Conservation (phyloP, 148 eudicot genomes). For the Linanthus parryae region DNA sequence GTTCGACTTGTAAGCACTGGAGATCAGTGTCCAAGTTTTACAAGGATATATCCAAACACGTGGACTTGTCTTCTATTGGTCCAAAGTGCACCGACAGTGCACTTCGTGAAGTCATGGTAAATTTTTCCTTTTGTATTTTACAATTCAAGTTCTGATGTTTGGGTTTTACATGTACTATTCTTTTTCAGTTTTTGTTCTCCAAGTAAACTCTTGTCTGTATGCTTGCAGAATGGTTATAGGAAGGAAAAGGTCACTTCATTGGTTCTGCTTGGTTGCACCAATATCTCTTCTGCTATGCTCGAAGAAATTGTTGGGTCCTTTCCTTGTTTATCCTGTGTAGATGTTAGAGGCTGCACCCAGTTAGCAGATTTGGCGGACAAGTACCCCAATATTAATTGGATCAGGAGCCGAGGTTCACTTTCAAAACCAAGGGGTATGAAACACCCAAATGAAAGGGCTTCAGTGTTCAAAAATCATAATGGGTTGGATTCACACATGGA, state of each 20-base stretch:
- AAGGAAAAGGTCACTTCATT: conserved; percentile 63
- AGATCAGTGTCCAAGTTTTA: conserved; percentile 59
- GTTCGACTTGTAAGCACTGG: conserved; percentile 88
- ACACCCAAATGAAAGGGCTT: conserved; percentile 37
- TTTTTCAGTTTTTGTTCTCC: neutral
- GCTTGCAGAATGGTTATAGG: conserved; percentile 74
- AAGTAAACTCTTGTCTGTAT: neutral
- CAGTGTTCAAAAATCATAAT: conserved; percentile 27
- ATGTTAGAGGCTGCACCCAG: conserved; percentile 91
- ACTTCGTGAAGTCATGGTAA: conserved; percentile 56
- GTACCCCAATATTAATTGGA: conserved; percentile 74
- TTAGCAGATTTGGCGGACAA: conserved; percentile 58
- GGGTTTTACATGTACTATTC: neutral
- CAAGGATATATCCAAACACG: conserved; percentile 51
- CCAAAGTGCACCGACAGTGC: conserved; percentile 56
- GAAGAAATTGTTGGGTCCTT: conserved; percentile 69
- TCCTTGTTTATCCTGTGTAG: conserved; percentile 52
- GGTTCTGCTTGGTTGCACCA: conserved; percentile 72
- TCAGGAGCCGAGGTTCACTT: conserved; percentile 32
- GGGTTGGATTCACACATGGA: conserved; percentile 50
- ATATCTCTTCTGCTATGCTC: conserved; percentile 50
- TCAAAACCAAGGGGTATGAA: conserved; percentile 45
- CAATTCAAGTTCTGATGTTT: neutral
- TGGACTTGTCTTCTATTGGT: conserved; percentile 62
- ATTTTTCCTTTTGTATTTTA: conserved; percentile 7